Percentiles rank a stretch among this genome's conserved stretches.
phyloP scores from a whole-genome alignment of 805 yeast species.

The Barnettozyma siamensis region DNA sequence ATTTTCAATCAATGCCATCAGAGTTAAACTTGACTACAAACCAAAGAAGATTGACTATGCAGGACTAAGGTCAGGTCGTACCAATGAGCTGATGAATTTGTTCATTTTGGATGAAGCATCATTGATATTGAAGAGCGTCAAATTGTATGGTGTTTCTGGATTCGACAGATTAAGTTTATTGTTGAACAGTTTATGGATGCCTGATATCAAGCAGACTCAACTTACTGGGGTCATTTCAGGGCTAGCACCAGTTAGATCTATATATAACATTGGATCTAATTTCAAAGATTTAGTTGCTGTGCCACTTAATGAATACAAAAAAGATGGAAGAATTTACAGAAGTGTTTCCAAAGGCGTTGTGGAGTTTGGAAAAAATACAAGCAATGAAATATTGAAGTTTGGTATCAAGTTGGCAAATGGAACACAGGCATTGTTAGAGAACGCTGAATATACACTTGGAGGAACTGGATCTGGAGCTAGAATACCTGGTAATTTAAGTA shows the following conservation, averaged over 20 bases:
- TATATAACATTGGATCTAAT: constrained; percentile 75
- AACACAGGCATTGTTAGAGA: constrained; percentile 74
- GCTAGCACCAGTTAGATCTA: constrained; percentile 70
- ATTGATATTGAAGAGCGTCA: constrained; percentile 54
- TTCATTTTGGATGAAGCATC: constrained; percentile 85
- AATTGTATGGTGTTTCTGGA: constrained; percentile 74
- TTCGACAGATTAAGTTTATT: constrained; percentile 50
- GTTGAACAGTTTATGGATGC: constrained; percentile 75
- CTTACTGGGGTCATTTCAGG: constrained; percentile 79
- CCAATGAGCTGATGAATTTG: constrained; percentile 81
- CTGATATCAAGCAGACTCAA: constrained; percentile 80
- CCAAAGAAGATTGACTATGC: constrained; percentile 85
- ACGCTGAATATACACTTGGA: constrained; percentile 72
- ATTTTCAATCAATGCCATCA: constrained; percentile 53
- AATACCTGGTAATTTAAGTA: constrained; percentile 14
- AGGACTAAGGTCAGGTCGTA: constrained; percentile 81
- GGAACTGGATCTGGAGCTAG: constrained; percentile 61
- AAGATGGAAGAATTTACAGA: constrained; percentile 63
- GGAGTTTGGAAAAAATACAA: constrained; percentile 69
- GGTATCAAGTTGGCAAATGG: constrained; percentile 88
- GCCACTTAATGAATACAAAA: constrained; percentile 68
- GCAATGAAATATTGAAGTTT: constrained; percentile 71
- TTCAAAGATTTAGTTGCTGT: constrained; percentile 65
- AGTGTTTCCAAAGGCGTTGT: constrained; percentile 72
- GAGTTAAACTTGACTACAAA: constrained; percentile 76